phyloP scores from a whole-genome alignment of 495 filamentous ascomycete genomes.

The Talaromyces liani region DNA sequence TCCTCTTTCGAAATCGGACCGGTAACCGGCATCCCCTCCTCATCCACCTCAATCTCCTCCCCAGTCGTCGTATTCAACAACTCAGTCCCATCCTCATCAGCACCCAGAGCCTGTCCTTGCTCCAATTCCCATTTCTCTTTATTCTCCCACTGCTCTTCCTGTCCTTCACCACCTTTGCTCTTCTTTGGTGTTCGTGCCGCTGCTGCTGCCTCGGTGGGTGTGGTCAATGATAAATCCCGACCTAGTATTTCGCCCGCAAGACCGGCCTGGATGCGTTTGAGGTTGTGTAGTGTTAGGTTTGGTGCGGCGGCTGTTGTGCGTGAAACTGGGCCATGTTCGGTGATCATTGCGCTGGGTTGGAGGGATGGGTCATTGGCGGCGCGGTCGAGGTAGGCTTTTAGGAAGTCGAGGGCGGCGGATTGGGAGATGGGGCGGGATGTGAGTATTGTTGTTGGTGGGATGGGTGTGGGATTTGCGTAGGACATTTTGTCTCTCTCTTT shows the following conservation, averaged over 20 bases:
- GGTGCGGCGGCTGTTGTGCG: constrained; percentile 45
- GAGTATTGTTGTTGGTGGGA: constrained; percentile 38
- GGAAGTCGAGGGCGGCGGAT: constrained; percentile 45
- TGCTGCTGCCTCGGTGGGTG: constrained; percentile 24
- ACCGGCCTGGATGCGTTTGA: constrained; percentile 59
- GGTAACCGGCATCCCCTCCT: constrained; percentile 8
- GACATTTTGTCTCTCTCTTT: constrained; percentile 28
- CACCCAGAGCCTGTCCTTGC: constrained; percentile 23
- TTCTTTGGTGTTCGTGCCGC: constrained; percentile 13
- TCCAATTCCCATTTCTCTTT: constrained; percentile 41
- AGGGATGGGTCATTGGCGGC: constrained; percentile 50
- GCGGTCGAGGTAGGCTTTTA: constrained; percentile 51
- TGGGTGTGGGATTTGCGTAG: constrained; percentile 33
- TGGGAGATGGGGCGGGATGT: constrained; percentile 39
- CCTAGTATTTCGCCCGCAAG: constrained; percentile 50
- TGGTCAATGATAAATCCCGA: constrained; percentile 37
- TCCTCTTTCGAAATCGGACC: constrained; percentile 37
- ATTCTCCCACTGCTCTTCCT: constrained; percentile 43
- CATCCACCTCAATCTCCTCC: constrained; percentile 14
- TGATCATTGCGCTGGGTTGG: constrained; percentile 59
- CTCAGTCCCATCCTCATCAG: constrained; percentile 20
- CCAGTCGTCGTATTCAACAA: constrained; percentile 11
- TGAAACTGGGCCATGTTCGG: constrained; percentile 49
- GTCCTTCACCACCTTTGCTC: constrained; percentile 10
- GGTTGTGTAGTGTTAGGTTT: constrained; percentile 54